Evolutionary conservation across 805 yeast genomes (phyloP).

Genomic region (Cyberlindnera mississippiensis): DNA sequence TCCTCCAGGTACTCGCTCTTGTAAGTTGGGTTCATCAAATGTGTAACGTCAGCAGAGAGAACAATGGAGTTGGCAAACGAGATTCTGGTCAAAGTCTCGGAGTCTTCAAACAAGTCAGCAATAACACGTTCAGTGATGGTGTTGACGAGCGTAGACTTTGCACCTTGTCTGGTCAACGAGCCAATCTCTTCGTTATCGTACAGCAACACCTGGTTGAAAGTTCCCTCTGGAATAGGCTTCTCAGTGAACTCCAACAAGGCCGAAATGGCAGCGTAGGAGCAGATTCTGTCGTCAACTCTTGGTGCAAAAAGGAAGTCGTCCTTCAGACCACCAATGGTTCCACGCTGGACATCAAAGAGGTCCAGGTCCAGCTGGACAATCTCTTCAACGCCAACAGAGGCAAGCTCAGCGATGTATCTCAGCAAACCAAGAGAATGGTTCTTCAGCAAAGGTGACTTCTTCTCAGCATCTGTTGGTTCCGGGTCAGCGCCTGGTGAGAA

Average conservation of each 20-base stretch:
- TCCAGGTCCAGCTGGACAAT: constrained; percentile 72
- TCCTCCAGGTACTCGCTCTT: constrained; percentile 62
- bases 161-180: constrained; percentile 76
- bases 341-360: constrained; percentile 77
- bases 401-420: constrained; percentile 62
- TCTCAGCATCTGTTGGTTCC: constrained; percentile 57
- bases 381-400: constrained; percentile 55
- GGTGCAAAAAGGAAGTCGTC: constrained; percentile 79
- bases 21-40: constrained; percentile 78
- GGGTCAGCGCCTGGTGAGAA: constrained; percentile 37
- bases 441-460: constrained; percentile 59
- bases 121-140: constrained; percentile 55
- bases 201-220: constrained; percentile 57
- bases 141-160: constrained; percentile 72
- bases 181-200: constrained; percentile 86
- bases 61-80: constrained; percentile 73
- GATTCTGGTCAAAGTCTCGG: constrained; percentile 31
- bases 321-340: constrained; percentile 71
- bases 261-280: constrained; percentile 67
- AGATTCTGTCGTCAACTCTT: constrained; percentile 79
- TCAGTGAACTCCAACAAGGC: constrained; percentile 50
- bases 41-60: constrained; percentile 81
- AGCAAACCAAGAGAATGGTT: constrained; percentile 65
- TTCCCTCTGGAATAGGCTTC: constrained; percentile 31
- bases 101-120: constrained; percentile 19